Percentiles rank a stretch among this genome's conserved stretches.
Conservation (phyloP, 305 asterid genomes). For the Nicotiana rustica region DNA sequence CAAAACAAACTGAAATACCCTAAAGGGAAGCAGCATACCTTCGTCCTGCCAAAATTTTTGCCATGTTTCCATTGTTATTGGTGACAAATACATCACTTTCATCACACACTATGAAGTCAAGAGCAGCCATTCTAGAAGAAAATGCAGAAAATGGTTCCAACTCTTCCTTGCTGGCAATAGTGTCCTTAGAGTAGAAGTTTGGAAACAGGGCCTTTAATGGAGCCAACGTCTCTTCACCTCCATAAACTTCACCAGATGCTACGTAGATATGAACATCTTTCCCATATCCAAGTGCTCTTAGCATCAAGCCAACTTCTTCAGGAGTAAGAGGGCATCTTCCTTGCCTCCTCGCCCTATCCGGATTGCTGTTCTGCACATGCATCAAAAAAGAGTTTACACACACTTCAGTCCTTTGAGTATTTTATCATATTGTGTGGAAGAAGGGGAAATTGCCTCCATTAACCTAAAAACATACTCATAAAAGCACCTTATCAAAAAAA, state of each 20-base stretch:
- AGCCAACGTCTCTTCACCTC: slow-evolving; percentile 88
- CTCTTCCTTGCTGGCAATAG: slow-evolving; percentile 69
- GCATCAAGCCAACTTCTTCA: slow-evolving; percentile 93
- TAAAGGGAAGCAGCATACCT: slow-evolving; percentile 55
- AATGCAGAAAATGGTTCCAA: slow-evolving; percentile 74
- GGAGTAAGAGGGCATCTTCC: slow-evolving; percentile 98
- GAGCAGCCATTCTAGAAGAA: slow-evolving; percentile 96
- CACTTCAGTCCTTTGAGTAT: slow-evolving; percentile 29
- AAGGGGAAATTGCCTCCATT: neutral
- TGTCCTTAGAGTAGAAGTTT: slow-evolving; percentile 85
- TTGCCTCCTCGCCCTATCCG: slow-evolving; percentile 91
- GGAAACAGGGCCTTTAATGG: slow-evolving; percentile 95
- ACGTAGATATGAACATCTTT: slow-evolving; percentile 81
- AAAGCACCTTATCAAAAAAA: no score
- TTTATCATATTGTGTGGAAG: slow-evolving; percentile 11
- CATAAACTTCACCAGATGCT: slow-evolving; percentile 97
- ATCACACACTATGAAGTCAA: slow-evolving; percentile 92
- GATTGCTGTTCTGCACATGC: slow-evolving; percentile 77
- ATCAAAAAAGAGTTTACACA: slow-evolving; percentile 36
- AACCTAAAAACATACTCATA: neutral
- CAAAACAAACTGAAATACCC: neutral
- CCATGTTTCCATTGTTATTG: slow-evolving; percentile 99
- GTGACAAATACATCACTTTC: slow-evolving; percentile 96
- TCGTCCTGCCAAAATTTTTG: slow-evolving; percentile 92
- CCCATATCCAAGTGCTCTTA: slow-evolving; percentile 91